Conservation (phyloP, 1,284 basidiomycete species). For the Ceratobasidium sp. region DNA sequence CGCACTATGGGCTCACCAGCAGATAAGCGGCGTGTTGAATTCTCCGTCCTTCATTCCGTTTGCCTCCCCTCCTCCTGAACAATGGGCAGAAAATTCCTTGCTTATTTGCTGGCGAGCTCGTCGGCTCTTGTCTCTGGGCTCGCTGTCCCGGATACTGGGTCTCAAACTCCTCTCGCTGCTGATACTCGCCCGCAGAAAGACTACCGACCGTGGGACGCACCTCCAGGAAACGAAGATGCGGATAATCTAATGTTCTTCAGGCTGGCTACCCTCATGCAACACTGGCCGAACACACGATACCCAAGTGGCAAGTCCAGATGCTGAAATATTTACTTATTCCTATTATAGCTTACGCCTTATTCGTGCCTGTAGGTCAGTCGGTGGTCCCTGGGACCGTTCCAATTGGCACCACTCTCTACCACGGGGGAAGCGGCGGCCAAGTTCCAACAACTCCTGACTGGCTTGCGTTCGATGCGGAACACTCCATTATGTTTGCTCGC, state of each 20-base stretch:
- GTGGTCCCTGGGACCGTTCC: slow-evolving; percentile 62
- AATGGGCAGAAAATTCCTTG: slow-evolving; percentile 15
- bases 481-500: slow-evolving; percentile 57
- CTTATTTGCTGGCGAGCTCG: slow-evolving; percentile 5
- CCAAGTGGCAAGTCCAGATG: slow-evolving; percentile 58
- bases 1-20: no score
- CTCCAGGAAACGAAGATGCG: background rate
- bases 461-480: slow-evolving; percentile 62
- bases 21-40: background rate
- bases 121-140: slow-evolving; percentile 19
- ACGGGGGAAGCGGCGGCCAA: slow-evolving; percentile 53
- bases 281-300: slow-evolving; percentile 67
- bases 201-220: slow-evolving; percentile 21
- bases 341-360: background rate
- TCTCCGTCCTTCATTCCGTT: background rate
- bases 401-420: slow-evolving; percentile 62
- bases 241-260: slow-evolving; percentile 61
- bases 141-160: background rate
- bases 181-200: background rate
- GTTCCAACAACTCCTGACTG: slow-evolving; percentile 60
- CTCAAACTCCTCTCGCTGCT: slow-evolving; percentile 3
- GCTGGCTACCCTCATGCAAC: slow-evolving; percentile 62
- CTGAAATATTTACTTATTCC: background rate
- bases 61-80: background rate
- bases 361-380: slow-evolving; percentile 54